Evolutionary conservation across 2,329 filamentous ascomycete genomes (phyloP).

Genomic region (Epichloe typhina): DNA sequence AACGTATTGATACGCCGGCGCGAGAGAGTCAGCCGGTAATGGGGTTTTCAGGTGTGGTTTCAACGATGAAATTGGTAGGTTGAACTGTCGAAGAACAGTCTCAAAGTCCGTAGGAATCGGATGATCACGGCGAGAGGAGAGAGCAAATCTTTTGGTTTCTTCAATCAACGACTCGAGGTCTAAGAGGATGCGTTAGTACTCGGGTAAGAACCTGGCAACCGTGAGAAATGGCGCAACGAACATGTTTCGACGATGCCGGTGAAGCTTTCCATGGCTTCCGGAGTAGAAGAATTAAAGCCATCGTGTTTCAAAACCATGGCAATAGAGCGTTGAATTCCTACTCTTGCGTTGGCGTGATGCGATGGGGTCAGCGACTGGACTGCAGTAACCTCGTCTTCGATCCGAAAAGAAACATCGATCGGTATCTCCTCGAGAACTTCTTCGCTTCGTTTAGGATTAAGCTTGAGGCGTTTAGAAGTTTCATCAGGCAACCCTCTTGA

Average conservation of each 20-base stretch:
- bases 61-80: slow-evolving; percentile 36
- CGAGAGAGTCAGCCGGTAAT: slow-evolving; percentile 25
- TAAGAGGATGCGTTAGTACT: slow-evolving; percentile 17
- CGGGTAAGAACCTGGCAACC: background rate
- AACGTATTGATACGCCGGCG: slow-evolving; percentile 25
- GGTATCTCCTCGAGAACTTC: background rate
- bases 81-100: slow-evolving; percentile 35
- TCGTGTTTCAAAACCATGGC: slow-evolving; percentile 42
- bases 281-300: slow-evolving; percentile 41
- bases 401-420: background rate
- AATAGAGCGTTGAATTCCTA: slow-evolving; percentile 39
- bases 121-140: slow-evolving; percentile 36
- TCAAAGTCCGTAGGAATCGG: slow-evolving; percentile 46
- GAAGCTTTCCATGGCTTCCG: slow-evolving; percentile 46
- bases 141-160: slow-evolving; percentile 34
- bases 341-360: slow-evolving; percentile 19
- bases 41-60: slow-evolving; percentile 44
- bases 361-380: slow-evolving; percentile 15
- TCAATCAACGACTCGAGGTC: slow-evolving; percentile 36
- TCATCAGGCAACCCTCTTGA: slow-evolving; percentile 13
- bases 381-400: slow-evolving; percentile 9
- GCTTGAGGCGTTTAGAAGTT: slow-evolving; percentile 17
- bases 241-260: slow-evolving; percentile 43
- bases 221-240: slow-evolving; percentile 20
- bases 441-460: background rate